A percentile compares a stretch with the other conserved stretches of the same genome.
phyloP scores from a whole-genome alignment of 2,329 filamentous ascomycete genomes.

The Colletotrichum eleusines region DNA sequence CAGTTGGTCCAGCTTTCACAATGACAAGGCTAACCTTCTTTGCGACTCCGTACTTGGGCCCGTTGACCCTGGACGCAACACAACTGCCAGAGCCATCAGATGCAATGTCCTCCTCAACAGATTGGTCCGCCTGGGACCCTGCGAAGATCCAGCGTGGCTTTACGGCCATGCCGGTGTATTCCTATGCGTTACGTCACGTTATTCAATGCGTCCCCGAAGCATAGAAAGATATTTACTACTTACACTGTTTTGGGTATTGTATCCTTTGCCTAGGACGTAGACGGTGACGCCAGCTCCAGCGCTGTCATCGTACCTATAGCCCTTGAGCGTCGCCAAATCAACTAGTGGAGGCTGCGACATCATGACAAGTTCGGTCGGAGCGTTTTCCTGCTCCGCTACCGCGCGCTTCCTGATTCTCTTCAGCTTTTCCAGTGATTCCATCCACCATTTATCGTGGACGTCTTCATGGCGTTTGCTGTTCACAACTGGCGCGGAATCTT shows the following conservation, averaged over 20 bases:
- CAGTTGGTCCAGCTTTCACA: not conserved
- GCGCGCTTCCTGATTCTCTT: not conserved
- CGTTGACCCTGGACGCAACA: slow-evolving; percentile 10
- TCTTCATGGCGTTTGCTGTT: not conserved
- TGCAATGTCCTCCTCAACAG: not conserved
- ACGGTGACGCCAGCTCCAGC: slow-evolving; percentile 4
- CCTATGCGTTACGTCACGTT: not conserved
- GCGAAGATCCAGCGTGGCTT: slow-evolving; percentile 13
- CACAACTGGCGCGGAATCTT: not conserved
- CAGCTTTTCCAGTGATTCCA: slow-evolving; percentile 6
- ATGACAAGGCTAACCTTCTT: not conserved
- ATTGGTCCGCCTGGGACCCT: not conserved
- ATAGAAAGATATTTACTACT: not conserved
- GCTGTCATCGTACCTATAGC: not conserved
- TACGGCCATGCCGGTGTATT: slow-evolving; percentile 8
- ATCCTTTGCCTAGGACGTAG: not conserved
- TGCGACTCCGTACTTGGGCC: slow-evolving; percentile 9
- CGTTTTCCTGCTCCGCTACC: not conserved
- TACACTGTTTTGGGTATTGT: not conserved
- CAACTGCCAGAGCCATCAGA: not conserved
- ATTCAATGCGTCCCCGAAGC: too few relatives aligned
- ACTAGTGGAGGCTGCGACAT: slow-evolving; percentile 3
- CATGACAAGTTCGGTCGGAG: slow-evolving; percentile 7
- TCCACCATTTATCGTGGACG: slow-evolving; percentile 17
- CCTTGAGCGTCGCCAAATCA: not conserved